phyloP scores from a whole-genome alignment of 2,329 filamentous ascomycete species.

The Hypomyces perniciosus region DNA sequence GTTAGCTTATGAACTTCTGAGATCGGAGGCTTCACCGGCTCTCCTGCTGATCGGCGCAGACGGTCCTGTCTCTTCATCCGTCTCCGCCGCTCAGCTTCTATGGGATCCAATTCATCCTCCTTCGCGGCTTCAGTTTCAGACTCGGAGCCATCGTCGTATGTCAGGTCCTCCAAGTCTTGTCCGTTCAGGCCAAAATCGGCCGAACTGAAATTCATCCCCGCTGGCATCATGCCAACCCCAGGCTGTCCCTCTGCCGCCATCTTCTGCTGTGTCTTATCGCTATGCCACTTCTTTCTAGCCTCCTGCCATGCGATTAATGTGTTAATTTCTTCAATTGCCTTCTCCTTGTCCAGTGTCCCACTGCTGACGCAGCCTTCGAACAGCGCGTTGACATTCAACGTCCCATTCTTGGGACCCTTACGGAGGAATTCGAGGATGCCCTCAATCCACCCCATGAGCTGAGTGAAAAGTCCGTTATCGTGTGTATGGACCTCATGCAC shows the following conservation, averaged over 20 bases:
- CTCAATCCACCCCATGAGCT: constrained; percentile 96
- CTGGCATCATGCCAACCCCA: constrained; percentile 44
- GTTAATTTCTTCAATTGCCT: constrained; percentile 75
- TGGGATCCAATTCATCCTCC: constrained; percentile 78
- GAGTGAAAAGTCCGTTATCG: constrained; percentile 92
- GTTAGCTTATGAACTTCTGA: constrained; percentile 72
- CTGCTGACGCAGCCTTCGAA: constrained; percentile 73
- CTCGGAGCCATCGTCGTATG: constrained; percentile 65
- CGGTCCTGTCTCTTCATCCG: constrained; percentile 73
- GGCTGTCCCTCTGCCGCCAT: constrained; percentile 76
- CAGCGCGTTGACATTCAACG: constrained; percentile 88
- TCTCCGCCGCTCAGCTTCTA: constrained; percentile 75
- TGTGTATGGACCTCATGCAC: constrained; percentile 96
- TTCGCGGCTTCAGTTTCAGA: constrained; percentile 67
- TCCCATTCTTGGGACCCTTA: constrained; percentile 77
- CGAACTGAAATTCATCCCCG: constrained; percentile 61
- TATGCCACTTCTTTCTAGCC: constrained; percentile 94
- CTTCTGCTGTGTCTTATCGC: constrained; percentile 96
- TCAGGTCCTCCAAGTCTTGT: constrained; percentile 80
- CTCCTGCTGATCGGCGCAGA: constrained; percentile 72
- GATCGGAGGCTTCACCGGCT: constrained; percentile 76
- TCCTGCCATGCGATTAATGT: constrained; percentile 88
- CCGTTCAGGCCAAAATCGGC: constrained; percentile 87
- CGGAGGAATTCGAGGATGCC: constrained; percentile 89
- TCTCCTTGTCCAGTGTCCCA: constrained; percentile 61